Conservation (phyloP, 306 rosid species). For the Bauhinia variegata region DNA sequence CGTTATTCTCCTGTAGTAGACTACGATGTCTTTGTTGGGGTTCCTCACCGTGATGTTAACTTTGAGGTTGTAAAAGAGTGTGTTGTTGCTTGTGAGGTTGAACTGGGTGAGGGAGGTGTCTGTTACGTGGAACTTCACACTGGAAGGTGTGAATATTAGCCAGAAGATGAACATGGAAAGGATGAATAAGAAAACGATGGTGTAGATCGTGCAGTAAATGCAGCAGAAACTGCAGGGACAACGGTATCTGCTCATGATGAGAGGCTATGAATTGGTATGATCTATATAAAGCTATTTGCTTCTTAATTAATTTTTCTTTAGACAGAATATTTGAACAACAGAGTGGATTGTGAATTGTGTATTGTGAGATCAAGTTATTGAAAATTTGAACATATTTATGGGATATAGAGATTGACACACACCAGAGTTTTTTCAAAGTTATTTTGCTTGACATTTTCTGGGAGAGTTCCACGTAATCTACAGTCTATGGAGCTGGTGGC, state of each 20-base stretch:
- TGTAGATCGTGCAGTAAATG: constrained; percentile 13
- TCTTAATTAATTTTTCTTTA: no score
- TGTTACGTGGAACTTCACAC: constrained; percentile 34
- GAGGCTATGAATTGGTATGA: background rate
- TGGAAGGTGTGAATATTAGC: constrained; percentile 30
- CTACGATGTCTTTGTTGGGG: constrained; percentile 35
- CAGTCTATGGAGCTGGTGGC: background rate
- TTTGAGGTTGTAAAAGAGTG: constrained; percentile 29
- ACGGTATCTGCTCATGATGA: constrained; percentile 5
- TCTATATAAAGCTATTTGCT: no score
- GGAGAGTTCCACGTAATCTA: constrained; percentile 5
- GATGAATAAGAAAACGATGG: background rate
- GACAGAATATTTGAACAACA: no score
- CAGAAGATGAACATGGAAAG: background rate
- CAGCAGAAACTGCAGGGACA: background rate
- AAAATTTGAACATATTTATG: background rate
- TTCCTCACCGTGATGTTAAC: constrained; percentile 41
- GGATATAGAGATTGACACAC: background rate
- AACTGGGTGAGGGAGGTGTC: constrained; percentile 40
- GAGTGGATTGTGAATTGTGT: no score
- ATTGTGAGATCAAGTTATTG: no score
- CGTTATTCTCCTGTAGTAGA: constrained; percentile 31
- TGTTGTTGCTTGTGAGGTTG: constrained; percentile 40
- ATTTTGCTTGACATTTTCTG: constrained; percentile 3
- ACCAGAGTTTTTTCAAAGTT: background rate